These are phyloP conservation scores for Rhizopogon vesiculosus DNA, from an alignment of 768 basidiomycete species.

Conservation along the genomic window DNA sequence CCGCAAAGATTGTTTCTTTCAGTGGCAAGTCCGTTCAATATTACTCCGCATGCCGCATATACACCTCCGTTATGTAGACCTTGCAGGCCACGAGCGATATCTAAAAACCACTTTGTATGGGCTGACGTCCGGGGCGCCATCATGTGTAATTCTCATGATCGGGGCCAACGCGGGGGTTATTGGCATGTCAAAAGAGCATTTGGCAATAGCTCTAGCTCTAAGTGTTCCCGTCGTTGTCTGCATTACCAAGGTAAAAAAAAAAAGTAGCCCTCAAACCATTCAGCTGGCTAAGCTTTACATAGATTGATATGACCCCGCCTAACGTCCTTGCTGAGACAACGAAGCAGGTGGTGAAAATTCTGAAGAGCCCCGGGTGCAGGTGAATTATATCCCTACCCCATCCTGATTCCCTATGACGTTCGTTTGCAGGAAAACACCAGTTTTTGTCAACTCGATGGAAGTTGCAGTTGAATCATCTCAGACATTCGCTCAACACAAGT, in stretches of 20 bases:
- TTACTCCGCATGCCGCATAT: background rate
- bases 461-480: constrained; percentile 75
- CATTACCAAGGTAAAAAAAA: constrained; percentile 75
- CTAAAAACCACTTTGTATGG: constrained; percentile 93
- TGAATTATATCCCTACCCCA: constrained; percentile 24
- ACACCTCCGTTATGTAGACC: constrained; percentile 46
- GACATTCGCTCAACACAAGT: constrained; percentile 73
- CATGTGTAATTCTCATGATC: constrained; percentile 88
- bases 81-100: constrained; percentile 95
- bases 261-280: background rate
- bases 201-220: constrained; percentile 90
- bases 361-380: constrained; percentile 92
- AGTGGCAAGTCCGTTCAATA: constrained; percentile 48
- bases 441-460: constrained; percentile 81
- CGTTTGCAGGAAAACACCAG: constrained; percentile 64
- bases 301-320: constrained; percentile 96
- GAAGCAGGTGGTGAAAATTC: constrained; percentile 88
- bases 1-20: constrained; percentile 92
- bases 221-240: constrained; percentile 92
- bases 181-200: constrained; percentile 93
- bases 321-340: constrained; percentile 89
- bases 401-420: background rate
- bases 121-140: constrained; percentile 90
- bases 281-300: background rate
- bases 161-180: constrained; percentile 93